Base-by-base conservation (phyloP, 805 yeast genomes). In the Kluyveromyces aestuarii region DNA sequence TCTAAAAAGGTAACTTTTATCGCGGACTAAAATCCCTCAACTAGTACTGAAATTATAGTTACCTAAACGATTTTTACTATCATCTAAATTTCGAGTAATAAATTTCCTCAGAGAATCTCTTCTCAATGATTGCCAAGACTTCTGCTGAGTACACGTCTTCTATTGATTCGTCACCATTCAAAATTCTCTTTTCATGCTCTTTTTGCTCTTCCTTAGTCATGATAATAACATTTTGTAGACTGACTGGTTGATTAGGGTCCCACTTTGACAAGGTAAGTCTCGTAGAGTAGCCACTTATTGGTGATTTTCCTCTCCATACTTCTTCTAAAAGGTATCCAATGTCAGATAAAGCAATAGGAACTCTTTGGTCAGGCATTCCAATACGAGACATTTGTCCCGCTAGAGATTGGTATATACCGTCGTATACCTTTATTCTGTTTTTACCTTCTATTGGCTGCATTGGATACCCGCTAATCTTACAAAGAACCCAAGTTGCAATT, bases 381-480 rank as follows among this genome's bases (percentile, higher is more conserved):
- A 87, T 70, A 57, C 97, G 77, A 8, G 84, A 73, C 68, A 86
- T 84, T 67, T 93, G 99, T 1, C 89, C 95, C 0, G 95, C 89
- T 47, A 91, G 72, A 39, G 87, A 77, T 62, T 87, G 93, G 57
- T 84, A 75, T 39, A 90, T 77, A 27, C 86, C 81, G 59, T 91
- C 97, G 63, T 90, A 90, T 8, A 86, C 68, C 63, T 90, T 91
- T 61, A 79, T 79, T 58, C 98, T 76, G 63, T 86, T 86, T 63
- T 88, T 89, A 8, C 96, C 96, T 56, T 88, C 96, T 40, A 87
- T 79, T 45, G 96, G 93, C 53, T 91, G 96, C 47, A 84, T 80
- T 21, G 95, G 93, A 63, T 93, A 93, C 1, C 93, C 96, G 1
- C 96, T 81, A 8, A 88, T 80, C 3, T 76, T 68, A 1, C 95